Percentiles rank a stretch among this genome's conserved stretches.
Conservation (phyloP, 345 rosid species). For the Hibiscus tridactylites region DNA sequence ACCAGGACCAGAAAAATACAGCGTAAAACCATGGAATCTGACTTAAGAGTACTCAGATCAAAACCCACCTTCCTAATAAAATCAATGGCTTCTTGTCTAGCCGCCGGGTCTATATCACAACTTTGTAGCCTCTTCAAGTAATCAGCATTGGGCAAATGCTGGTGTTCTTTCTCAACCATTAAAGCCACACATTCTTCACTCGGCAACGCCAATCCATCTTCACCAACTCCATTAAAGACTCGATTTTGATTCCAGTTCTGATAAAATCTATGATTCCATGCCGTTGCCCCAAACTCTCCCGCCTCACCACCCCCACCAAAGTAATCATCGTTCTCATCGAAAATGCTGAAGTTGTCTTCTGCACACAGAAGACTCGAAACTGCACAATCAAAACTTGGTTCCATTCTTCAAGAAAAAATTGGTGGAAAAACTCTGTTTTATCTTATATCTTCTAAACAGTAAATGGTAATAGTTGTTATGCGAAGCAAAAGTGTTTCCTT, state of each 20-base stretch:
- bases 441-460: not conserved
- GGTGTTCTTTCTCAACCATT: slow-evolving; percentile 52
- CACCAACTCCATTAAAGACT: slow-evolving; percentile 18
- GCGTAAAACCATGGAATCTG: not conserved
- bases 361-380: slow-evolving; percentile 48
- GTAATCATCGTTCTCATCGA: slow-evolving; percentile 30
- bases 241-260: slow-evolving; percentile 18
- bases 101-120: slow-evolving; percentile 46
- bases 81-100: slow-evolving; percentile 47
- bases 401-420: slow-evolving; percentile 13
- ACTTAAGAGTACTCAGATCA: not conserved
- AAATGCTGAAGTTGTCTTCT: slow-evolving; percentile 38
- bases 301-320: slow-evolving; percentile 11
- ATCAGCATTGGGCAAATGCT: slow-evolving; percentile 42
- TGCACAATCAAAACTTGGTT: slow-evolving; percentile 49
- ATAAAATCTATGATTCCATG: slow-evolving; percentile 25
- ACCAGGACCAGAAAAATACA: no score
- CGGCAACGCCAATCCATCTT: slow-evolving; percentile 31
- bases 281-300: slow-evolving; percentile 25
- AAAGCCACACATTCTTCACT: slow-evolving; percentile 45
- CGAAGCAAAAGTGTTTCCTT: slow-evolving; percentile 3
- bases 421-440: no score
- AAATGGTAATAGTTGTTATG: not conserved
- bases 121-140: slow-evolving; percentile 42
- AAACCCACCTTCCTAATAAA: slow-evolving; percentile 58